These are phyloP conservation scores for Balakata baccata DNA, from an alignment of 345 rosid species.

Conservation along the genomic window DNA sequence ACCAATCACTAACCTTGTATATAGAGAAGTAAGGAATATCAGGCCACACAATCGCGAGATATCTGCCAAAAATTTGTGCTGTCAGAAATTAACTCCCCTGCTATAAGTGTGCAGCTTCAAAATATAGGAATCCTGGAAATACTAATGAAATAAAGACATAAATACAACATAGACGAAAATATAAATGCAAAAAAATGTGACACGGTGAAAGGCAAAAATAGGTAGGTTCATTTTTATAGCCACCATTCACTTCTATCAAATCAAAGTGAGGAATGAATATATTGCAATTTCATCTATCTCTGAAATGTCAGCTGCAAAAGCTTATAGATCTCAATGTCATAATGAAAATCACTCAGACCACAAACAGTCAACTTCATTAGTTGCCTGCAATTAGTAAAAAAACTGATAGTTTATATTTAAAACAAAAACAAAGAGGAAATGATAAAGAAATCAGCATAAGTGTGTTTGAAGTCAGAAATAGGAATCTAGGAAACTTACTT, in stretches of 20 bases:
- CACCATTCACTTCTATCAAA: neutral
- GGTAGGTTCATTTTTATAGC: slow-evolving; percentile 5
- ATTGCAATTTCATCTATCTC: neutral
- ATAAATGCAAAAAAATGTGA: neutral
- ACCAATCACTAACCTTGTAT: slow-evolving; percentile 95
- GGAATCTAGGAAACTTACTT: slow-evolving; percentile 53
- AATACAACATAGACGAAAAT: slow-evolving; percentile 9
- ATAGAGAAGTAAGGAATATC: slow-evolving; percentile 90
- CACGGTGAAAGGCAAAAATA: neutral
- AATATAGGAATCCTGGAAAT: slow-evolving; percentile 1
- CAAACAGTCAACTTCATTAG: slow-evolving; percentile 6
- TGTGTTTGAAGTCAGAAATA: neutral
- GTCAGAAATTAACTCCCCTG: slow-evolving; percentile 10
- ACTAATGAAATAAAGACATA: neutral
- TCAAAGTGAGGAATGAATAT: neutral
- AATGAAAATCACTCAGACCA: neutral
- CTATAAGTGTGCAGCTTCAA: slow-evolving; percentile 1
- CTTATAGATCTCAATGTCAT: neutral
- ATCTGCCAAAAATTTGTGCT: slow-evolving; percentile 53
- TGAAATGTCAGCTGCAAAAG: neutral
- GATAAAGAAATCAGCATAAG: neutral
- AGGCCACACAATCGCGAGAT: slow-evolving; percentile 95
- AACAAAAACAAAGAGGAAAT: neutral
- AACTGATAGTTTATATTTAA: neutral
- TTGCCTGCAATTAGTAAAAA: neutral